These are phyloP conservation scores for Penicillium bialowiezense DNA, from an alignment of 495 filamentous ascomycete species.

Conservation along the genomic window DNA sequence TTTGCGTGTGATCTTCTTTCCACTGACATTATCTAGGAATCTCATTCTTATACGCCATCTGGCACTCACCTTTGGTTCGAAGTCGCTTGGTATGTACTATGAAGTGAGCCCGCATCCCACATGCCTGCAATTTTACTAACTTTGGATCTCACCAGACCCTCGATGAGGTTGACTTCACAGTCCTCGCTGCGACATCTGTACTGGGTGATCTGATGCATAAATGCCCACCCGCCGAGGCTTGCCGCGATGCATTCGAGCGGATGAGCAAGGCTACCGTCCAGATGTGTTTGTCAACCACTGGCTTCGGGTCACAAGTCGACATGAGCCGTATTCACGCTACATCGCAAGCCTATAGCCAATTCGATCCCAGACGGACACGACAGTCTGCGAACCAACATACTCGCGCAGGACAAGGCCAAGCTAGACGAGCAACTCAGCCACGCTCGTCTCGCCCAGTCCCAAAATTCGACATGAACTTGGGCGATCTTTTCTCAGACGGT, in stretches of 20 bases:
- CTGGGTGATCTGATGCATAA: slow-evolving; percentile 71
- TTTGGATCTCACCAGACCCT: slow-evolving; percentile 56
- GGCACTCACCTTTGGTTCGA: slow-evolving; percentile 88
- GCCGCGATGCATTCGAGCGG: slow-evolving; percentile 89
- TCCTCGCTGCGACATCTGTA: slow-evolving; percentile 91
- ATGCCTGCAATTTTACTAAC: background rate
- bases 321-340: slow-evolving; percentile 21
- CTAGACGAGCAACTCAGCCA: slow-evolving; percentile 26
- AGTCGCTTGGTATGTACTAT: slow-evolving; percentile 66
- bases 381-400: slow-evolving; percentile 28
- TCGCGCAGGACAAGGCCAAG: slow-evolving; percentile 18
- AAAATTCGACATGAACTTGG: slow-evolving; percentile 64
- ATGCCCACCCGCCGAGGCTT: slow-evolving; percentile 79
- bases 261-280: slow-evolving; percentile 93
- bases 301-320: slow-evolving; percentile 61
- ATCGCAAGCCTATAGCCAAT: slow-evolving; percentile 13
- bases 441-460: slow-evolving; percentile 43
- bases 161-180: slow-evolving; percentile 94
- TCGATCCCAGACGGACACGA: slow-evolving; percentile 20
- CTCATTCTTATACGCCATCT: slow-evolving; percentile 94
- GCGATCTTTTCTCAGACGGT: slow-evolving; percentile 44
- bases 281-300: slow-evolving; percentile 82
- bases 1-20: background rate
- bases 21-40: slow-evolving; percentile 55
- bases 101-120: background rate